Base-by-base conservation (phyloP, 805 yeast species). In the Grigorovia jiainica region DNA sequence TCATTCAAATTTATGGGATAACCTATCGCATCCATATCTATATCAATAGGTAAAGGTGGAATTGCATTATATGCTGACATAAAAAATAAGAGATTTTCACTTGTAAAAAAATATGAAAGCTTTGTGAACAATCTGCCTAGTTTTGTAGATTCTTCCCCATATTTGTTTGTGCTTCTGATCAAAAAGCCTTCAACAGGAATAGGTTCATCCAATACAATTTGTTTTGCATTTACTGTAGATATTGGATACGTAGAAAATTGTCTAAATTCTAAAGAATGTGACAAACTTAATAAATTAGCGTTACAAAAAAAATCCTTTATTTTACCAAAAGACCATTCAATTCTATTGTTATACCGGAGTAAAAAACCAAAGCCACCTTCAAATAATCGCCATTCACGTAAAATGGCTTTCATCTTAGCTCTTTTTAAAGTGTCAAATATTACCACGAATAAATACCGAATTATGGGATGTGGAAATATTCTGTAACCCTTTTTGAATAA, bases 101-200 rank as follows among this genome's bases (percentile, higher is more conserved):
- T 68, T 0, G 94, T 71, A 52, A 67, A 76, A 47, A 82, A 74
- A 59, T 87, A 89, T 45, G 71, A 71, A 35, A 79, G 60, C 42
- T 72, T 76, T 49, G 70, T 71, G 42, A 74, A 71, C 27, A 72
- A 60, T 25, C 68, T 65, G 5, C 68, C 53, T 8, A 68, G 43
- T 5, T 15, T 8, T 19, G 31, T 19, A 11, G n/a, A n/a, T n/a
- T 30, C 36, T 23, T 47, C 51, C 0, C 86, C 86, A 5, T 59
- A 54, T 43, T 72, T 67, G 35, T 75, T 69, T 0, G 79, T 70
- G 24, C 81, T 55, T 39, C 79, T 69, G 3, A 75, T 64, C 17
- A 89, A 58, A 55, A 83, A 87, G 0, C 97, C 97, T 62, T 90
- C 97, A 8, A 87, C 59, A 0, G 95, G 79, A 0, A 63, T 40